These are phyloP conservation scores for Coniophora puteana DNA, from an alignment of 1,284 basidiomycete species.

Conservation along the genomic window DNA sequence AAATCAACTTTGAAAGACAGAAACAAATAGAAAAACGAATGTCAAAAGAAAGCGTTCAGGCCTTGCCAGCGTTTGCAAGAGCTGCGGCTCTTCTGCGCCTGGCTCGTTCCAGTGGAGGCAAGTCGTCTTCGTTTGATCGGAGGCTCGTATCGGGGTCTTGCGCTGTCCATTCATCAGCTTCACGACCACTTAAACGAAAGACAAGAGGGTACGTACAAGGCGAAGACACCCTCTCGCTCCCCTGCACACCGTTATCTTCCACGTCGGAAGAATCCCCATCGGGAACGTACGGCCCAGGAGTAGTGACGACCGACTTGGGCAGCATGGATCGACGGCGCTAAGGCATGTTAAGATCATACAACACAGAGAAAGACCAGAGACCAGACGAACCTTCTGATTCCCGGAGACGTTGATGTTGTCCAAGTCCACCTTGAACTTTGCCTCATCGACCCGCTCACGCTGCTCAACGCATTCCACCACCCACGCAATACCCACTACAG, in stretches of 20 bases:
- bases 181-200: background rate
- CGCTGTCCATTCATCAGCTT: slow-evolving; percentile 12
- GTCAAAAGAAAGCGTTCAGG: no score
- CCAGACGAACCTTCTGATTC: slow-evolving; percentile 53
- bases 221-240: slow-evolving; percentile 38
- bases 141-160: slow-evolving; percentile 23
- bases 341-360: background rate
- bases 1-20: no score
- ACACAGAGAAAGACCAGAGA: slow-evolving; percentile 28
- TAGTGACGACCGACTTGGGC: slow-evolving; percentile 58
- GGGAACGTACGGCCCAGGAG: no score
- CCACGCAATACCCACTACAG: slow-evolving; percentile 89
- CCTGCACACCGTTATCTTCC: slow-evolving; percentile 28
- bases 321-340: slow-evolving; percentile 66
- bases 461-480: slow-evolving; percentile 84
- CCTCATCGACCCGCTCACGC: slow-evolving; percentile 61
- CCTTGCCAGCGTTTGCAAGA: no score
- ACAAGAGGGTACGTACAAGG: slow-evolving; percentile 36
- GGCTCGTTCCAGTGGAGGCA: slow-evolving; percentile 57
- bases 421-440: slow-evolving; percentile 64
- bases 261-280: slow-evolving; percentile 27
- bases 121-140: slow-evolving; percentile 43
- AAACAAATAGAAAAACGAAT: no score
- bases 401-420: slow-evolving; percentile 65
- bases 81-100: slow-evolving; percentile 47